Evolutionary conservation across 148 eudicot species (phyloP), one percentile per base, ranked within the genome.

Genomic region (Rhododendron simsii): DNA sequence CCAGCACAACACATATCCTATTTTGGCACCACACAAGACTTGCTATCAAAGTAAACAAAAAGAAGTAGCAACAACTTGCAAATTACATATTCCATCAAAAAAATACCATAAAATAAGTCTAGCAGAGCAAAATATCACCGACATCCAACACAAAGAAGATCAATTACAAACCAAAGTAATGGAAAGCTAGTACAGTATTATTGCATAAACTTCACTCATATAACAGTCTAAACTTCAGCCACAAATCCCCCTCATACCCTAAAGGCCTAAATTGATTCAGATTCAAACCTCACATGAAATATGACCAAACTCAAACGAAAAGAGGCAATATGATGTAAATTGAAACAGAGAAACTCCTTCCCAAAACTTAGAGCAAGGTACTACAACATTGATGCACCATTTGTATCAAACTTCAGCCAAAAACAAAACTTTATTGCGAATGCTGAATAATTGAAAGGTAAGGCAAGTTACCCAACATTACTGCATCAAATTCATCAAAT

Each of bases 401-500:
- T 69, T 69, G 35, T 71, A 30, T 71, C 11, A 9, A 65, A 65
- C 30, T n/a, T 65, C 4, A 65, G 30, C 73, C 73, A n/a, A 39
- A 9, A 23, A 10, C 53, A 37, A 82, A 82, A 37, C 0, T 3
- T 12, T 14, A 23, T 77, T 26, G 23, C 5, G 6, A 50, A 39
- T 16, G 16, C 30, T 48, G 75, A 39, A 84, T 50, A 84, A 73
- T 30, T 47, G 5, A 35, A 84, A 84, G 61, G 45, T 11, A 51
- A 45, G 47, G 4, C 67, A 47, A 51, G 45, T 10, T 35, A 45
- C 63, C 2, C 67, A 47, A 53, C 37, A 82, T 83, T 44, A 85
- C 61, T 83, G 71, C 85, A 87, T 14, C 67, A 10, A 63, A 45
- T 75, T 81, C 78, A 55, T 75, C 82, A 59, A 87, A 50, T 65